Percentiles rank a stretch among this genome's conserved stretches.
Evolutionary conservation across 371 early-diverging fungal genomes (phyloP).

Genomic region (Mucor irregularis): DNA sequence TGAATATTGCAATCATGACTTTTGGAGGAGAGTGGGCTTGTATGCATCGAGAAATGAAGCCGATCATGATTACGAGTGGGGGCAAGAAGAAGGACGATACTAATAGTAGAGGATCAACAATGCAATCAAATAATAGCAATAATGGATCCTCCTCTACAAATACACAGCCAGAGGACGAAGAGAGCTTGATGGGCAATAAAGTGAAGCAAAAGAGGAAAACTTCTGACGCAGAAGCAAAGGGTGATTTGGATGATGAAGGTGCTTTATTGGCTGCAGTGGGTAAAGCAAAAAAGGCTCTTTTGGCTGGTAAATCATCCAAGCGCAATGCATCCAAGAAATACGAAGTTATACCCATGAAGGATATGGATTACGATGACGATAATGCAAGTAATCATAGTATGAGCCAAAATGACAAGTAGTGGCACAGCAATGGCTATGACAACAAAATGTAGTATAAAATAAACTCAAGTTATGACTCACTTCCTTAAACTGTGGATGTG

Average conservation of each 20-base stretch:
- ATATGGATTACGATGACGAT: conserved; percentile 12
- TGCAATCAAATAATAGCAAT: conserved; percentile 14
- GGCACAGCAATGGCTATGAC: no score
- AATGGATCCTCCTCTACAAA: background rate
- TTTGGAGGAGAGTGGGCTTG: conserved; percentile 84
- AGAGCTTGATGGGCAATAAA: background rate
- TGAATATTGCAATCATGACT: conserved; percentile 61
- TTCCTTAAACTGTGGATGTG: no score
- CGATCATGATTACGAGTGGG: conserved; percentile 58
- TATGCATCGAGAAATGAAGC: conserved; percentile 82
- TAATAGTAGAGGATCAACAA: conserved; percentile 2
- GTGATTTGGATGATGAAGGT: conserved; percentile 22
- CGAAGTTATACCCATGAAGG: conserved; percentile 42
- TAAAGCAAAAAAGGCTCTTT: conserved; percentile 34
- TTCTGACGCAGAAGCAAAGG: conserved; percentile 18
- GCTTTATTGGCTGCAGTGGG: conserved; percentile 37
- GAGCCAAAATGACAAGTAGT: no score
- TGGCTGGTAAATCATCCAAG: conserved; percentile 13
- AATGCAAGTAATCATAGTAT: conserved; percentile 2
- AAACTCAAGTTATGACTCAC: background rate
- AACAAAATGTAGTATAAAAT: no score
- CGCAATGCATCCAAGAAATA: conserved; percentile 32
- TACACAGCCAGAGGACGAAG: background rate
- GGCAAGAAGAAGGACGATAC: conserved; percentile 14
- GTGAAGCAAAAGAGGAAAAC: conserved; percentile 16